Percentiles rank a stretch among this genome's conserved stretches.
Conservation (phyloP, 2,329 filamentous ascomycete genomes). For the Cladorrhinum sp. region DNA sequence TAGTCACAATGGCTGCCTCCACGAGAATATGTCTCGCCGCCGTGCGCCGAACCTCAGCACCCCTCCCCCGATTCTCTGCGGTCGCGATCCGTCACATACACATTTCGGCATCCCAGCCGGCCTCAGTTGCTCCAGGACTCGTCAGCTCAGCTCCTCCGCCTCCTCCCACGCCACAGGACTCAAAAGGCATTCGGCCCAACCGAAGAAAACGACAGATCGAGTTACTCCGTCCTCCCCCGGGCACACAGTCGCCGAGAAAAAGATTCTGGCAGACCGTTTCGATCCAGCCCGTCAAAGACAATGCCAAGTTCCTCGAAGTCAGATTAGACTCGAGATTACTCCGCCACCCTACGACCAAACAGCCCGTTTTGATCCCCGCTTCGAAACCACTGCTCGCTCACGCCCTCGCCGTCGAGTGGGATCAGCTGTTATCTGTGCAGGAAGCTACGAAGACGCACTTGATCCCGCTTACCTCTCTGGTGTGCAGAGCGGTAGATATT, state of each 20-base stretch:
- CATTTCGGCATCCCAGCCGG: constrained; percentile 21
- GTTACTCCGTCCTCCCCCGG: constrained; percentile 39
- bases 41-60: constrained; percentile 1
- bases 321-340: constrained; percentile 77
- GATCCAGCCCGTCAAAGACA: background rate
- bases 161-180: constrained; percentile 45
- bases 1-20: constrained; percentile 39
- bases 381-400: constrained; percentile 79
- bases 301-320: constrained; percentile 43
- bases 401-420: constrained; percentile 91
- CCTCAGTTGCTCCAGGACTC: constrained; percentile 28
- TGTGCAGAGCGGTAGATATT: constrained; percentile 81
- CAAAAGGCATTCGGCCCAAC: constrained; percentile 37
- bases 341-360: constrained; percentile 70
- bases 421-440: constrained; percentile 73
- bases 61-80: constrained; percentile 23
- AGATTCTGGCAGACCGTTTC: constrained; percentile 83
- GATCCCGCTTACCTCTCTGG: constrained; percentile 83
- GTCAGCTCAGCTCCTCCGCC: constrained; percentile 51
- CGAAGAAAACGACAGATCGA: constrained; percentile 53
- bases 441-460: constrained; percentile 84
- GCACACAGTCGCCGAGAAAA: constrained; percentile 52
- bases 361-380: constrained; percentile 67
- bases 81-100: constrained; percentile 28
- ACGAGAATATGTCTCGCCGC: constrained; percentile 38